Base-by-base conservation (phyloP, 164 flowering plant species). In the Vitis riparia region DNA sequence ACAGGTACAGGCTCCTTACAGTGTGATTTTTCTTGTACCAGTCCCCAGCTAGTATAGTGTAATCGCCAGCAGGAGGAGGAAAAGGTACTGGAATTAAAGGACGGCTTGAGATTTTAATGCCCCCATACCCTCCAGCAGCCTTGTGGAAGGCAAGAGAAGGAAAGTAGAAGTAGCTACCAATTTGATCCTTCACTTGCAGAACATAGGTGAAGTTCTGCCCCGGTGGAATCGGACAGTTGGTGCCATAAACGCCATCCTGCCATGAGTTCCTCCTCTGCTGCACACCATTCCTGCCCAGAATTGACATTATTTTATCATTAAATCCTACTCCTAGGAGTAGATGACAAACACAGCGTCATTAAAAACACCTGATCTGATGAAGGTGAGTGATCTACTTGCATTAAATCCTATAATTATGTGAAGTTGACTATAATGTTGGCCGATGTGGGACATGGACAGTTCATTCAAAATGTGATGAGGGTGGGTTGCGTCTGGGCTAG, bases 171-270 rank as follows among this genome's bases (percentile, higher is more conserved):
- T 67, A 87, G 77, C 83, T 84, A 9, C 91, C 91, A 59, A 87
- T 87, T 67, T 87, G 91, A 69, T 87, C 91, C 76, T 87, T 87
- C 8, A 85, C 85, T 74, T 87, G 91, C 30, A 87, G 82, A 14
- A 77, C 58, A 55, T 87, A 87, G 12, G 91, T 85, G 82, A 76
- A 82, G 78, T 87, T 87, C 65, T 77, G 59, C 2, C 86, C 85
- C 2, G 91, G 89, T 51, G 86, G 89, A 65, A 87, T 87, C 23
- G 89, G 89, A 48, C 91, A 87, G 61, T 81, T 87, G 14, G 91
- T 87, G 17, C 91, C 91, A 56, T 68, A 78, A 0, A 87, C 88
- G 52, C 91, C 91, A 72, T 87, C 91, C 57, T 87, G 87, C 87
- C 88, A 87, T 50, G 91, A 87, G 70, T 87, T 87, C 69, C 85